Conservation (phyloP, 2,329 filamentous ascomycete species). For the Microascus cirrosus region DNA sequence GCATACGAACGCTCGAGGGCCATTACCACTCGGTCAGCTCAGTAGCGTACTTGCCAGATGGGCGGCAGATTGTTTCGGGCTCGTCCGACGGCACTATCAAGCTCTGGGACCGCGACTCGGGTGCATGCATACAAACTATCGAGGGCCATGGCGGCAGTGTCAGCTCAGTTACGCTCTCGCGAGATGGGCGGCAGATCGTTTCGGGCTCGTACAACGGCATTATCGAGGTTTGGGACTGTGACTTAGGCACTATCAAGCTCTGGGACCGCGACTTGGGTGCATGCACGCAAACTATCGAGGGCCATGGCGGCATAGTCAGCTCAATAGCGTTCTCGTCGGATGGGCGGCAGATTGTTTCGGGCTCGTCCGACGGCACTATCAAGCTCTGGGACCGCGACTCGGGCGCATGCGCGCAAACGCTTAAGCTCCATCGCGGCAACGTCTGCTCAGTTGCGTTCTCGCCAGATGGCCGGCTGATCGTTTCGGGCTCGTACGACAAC, state of each 20-base stretch:
- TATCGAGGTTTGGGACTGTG: constrained; percentile 7
- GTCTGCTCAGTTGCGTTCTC: constrained; percentile 4
- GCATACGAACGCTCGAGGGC: constrained; percentile 7
- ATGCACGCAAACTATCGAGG: neutral
- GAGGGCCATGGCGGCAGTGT: neutral
- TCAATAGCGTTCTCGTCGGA: constrained; percentile 10
- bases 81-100: neutral
- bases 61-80: too few relatives aligned
- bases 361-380: constrained; percentile 6
- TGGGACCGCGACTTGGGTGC: neutral
- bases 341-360: neutral
- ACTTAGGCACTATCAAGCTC: too few relatives aligned
- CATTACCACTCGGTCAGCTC: constrained; percentile 5
- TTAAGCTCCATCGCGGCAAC: neutral
- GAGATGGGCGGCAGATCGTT: neutral
- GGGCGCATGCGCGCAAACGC: neutral
- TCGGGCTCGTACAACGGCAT: constrained; percentile 5
- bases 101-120: neutral
- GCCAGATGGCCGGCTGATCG: constrained; percentile 7
- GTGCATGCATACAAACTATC: neutral
- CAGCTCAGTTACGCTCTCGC: constrained; percentile 4
- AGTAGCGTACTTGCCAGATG: too few relatives aligned
- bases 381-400: constrained; percentile 6
- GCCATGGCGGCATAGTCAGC: neutral
- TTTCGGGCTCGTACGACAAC: constrained; percentile 4